Percentiles rank a stretch among this genome's conserved stretches.
These are phyloP conservation scores for Tilletia horrida DNA, from an alignment of 1,284 basidiomycete genomes.

Conservation along the genomic window DNA sequence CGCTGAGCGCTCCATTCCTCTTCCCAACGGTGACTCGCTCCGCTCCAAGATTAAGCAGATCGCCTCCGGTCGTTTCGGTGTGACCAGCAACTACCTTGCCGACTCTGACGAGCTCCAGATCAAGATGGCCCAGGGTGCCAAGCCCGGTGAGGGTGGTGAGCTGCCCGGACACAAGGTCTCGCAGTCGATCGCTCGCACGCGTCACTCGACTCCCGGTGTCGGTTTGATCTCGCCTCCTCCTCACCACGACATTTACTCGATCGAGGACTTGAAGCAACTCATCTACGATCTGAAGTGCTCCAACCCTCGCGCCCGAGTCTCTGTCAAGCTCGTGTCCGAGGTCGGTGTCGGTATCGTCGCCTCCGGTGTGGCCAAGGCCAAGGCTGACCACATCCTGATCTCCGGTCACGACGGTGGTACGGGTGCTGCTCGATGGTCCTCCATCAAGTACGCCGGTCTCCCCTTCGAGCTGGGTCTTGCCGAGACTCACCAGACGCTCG, in stretches of 20 bases:
- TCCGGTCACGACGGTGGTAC: slow-evolving; percentile 53
- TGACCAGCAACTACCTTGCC: slow-evolving; percentile 49
- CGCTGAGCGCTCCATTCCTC: slow-evolving; percentile 50
- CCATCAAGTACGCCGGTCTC: slow-evolving; percentile 53
- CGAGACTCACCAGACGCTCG: slow-evolving; percentile 51
- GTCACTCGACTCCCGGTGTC: slow-evolving; percentile 50
- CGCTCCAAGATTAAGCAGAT: slow-evolving; percentile 54
- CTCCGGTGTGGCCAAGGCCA: slow-evolving; percentile 52
- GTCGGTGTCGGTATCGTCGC: slow-evolving; percentile 52
- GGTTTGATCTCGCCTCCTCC: slow-evolving; percentile 51
- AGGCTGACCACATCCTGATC: slow-evolving; percentile 52
- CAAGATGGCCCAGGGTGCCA: slow-evolving; percentile 54
- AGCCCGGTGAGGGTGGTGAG: slow-evolving; percentile 54
- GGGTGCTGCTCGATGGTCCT: slow-evolving; percentile 50
- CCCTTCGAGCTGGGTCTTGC: slow-evolving; percentile 53
- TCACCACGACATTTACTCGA: slow-evolving; percentile 54
- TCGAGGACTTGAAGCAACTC: slow-evolving; percentile 52
- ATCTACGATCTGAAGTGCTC: slow-evolving; percentile 53
- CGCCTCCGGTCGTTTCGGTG: slow-evolving; percentile 51
- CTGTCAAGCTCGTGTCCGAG: slow-evolving; percentile 52
- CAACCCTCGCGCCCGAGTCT: slow-evolving; percentile 48
- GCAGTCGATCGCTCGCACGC: slow-evolving; percentile 49
- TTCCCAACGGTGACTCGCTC: slow-evolving; percentile 52
- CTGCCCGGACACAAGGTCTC: slow-evolving; percentile 53
- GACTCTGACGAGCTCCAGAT: slow-evolving; percentile 53